These are phyloP conservation scores for Aureobasidium lini DNA, from an alignment of 2,329 filamentous ascomycete species.

Conservation along the genomic window DNA sequence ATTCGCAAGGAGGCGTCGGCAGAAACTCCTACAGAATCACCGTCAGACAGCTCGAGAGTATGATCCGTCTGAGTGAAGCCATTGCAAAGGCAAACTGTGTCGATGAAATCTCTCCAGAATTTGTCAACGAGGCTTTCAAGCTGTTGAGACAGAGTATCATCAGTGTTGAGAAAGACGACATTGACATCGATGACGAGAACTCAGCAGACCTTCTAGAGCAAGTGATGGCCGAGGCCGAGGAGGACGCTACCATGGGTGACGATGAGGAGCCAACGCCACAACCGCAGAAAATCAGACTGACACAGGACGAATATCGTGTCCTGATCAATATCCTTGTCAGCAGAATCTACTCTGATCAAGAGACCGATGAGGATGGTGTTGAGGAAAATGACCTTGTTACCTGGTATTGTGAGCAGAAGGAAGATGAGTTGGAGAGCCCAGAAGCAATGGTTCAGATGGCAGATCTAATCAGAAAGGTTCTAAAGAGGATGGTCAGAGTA, in stretches of 20 bases:
- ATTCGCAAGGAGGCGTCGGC: conserved; percentile 87
- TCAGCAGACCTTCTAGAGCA: conserved; percentile 27
- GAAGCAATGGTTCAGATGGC: conserved; percentile 74
- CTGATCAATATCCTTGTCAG: conserved; percentile 83
- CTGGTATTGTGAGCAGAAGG: conserved; percentile 90
- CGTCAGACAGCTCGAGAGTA: conserved; percentile 86
- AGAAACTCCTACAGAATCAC: conserved; percentile 97
- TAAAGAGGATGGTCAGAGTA: conserved; percentile 96
- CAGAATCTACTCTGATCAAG: conserved; percentile 76
- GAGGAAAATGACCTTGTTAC: conserved; percentile 72
- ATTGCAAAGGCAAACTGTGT: conserved; percentile 98
- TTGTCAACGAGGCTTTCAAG: conserved; percentile 88
- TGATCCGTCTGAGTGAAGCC: conserved; percentile 94
- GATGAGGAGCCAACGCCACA: conserved; percentile 29
- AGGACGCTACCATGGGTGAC: conserved; percentile 27
- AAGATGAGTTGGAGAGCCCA: conserved; percentile 70
- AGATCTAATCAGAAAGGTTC: conserved; percentile 68
- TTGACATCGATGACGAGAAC: conserved; percentile 81
- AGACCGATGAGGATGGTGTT: conserved; percentile 68
- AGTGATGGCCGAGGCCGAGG: conserved; percentile 43
- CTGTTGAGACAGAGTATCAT: conserved; percentile 92
- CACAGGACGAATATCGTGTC: conserved; percentile 92
- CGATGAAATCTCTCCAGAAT: conserved; percentile 73
- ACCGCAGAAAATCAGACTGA: conserved; percentile 58
- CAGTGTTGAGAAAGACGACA: conserved; percentile 93